Evolutionary conservation across 2,329 filamentous ascomycete species (phyloP).

Genomic region (Beauveria australis): DNA sequence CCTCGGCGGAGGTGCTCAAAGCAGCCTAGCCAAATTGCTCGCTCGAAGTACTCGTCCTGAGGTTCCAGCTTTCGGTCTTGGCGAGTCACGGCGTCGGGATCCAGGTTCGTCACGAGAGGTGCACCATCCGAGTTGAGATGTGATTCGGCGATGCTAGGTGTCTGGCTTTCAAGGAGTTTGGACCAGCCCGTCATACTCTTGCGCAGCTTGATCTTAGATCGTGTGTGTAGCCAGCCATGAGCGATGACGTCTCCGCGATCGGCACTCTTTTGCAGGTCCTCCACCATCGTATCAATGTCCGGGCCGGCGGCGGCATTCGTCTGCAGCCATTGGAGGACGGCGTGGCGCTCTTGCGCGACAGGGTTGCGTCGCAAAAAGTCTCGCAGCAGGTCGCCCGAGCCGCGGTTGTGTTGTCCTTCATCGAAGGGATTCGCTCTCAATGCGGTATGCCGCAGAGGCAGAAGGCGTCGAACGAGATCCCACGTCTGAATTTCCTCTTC

Average conservation of each 20-base stretch:
- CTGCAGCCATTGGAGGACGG: slow-evolving; percentile 81
- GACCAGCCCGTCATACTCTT: slow-evolving; percentile 69
- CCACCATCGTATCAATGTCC: slow-evolving; percentile 67
- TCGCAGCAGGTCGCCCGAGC: slow-evolving; percentile 41
- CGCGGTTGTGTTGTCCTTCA: slow-evolving; percentile 20
- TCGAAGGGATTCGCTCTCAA: slow-evolving; percentile 17
- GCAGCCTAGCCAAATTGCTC: slow-evolving; percentile 85
- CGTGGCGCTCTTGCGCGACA: slow-evolving; percentile 66
- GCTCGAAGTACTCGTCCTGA: slow-evolving; percentile 82
- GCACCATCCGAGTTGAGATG: slow-evolving; percentile 52
- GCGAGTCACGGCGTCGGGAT: slow-evolving; percentile 80
- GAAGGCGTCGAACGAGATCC: slow-evolving; percentile 70
- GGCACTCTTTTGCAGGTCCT: slow-evolving; percentile 66
- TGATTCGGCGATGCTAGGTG: slow-evolving; percentile 46
- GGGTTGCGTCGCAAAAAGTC: slow-evolving; percentile 68
- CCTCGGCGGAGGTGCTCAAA: slow-evolving; percentile 88
- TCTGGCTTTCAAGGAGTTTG: slow-evolving; percentile 55
- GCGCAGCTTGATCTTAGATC: slow-evolving; percentile 78
- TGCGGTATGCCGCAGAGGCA: slow-evolving; percentile 58
- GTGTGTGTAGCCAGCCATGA: slow-evolving; percentile 88
- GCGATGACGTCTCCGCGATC: slow-evolving; percentile 76
- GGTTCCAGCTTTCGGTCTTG: slow-evolving; percentile 70
- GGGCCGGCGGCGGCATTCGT: slow-evolving; percentile 62
- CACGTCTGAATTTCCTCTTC: slow-evolving; percentile 84
- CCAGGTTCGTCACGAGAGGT: slow-evolving; percentile 73